Percentiles rank a stretch among this genome's conserved stretches.
Evolutionary conservation across 768 basidiomycete genomes (phyloP).

Genomic region (Suillus tomentosus): DNA sequence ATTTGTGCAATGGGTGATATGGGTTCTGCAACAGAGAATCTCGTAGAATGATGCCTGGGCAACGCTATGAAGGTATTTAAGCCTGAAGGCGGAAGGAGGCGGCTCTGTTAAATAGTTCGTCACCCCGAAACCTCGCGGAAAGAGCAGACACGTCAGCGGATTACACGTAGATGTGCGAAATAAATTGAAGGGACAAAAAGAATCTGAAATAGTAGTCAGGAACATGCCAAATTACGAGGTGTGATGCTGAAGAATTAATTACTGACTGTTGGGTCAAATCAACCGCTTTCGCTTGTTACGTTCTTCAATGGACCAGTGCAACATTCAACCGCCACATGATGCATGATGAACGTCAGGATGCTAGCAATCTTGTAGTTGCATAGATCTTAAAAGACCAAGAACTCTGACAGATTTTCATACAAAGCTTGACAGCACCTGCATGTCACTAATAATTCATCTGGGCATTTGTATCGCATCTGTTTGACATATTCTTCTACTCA

Average conservation of each 20-base stretch:
- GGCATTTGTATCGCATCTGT: not conserved
- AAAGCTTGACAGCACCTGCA: not conserved
- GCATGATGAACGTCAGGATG: no score
- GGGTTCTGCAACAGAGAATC: not conserved
- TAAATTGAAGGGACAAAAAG: not conserved
- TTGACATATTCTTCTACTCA: not conserved
- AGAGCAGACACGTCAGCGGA: not conserved
- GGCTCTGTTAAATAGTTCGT: not conserved
- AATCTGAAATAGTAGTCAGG: not conserved
- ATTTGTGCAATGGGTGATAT: not conserved
- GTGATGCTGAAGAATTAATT: not conserved
- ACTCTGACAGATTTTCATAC: not conserved
- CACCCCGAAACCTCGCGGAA: not conserved
- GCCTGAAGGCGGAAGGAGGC: not conserved
- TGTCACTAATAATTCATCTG: not conserved
- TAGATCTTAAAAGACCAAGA: no score
- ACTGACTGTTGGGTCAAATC: not conserved
- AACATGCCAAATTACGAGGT: constrained; percentile 2
- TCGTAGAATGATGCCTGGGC: no score
- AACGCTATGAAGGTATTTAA: no score
- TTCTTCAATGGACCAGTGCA: constrained; percentile 50
- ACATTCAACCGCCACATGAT: no score
- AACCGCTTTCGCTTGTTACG: constrained; percentile 43
- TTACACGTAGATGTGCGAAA: not conserved
- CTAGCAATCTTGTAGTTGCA: no score